Base-by-base conservation (phyloP, 805 yeast genomes). In the Suhomyces canberraensis region DNA sequence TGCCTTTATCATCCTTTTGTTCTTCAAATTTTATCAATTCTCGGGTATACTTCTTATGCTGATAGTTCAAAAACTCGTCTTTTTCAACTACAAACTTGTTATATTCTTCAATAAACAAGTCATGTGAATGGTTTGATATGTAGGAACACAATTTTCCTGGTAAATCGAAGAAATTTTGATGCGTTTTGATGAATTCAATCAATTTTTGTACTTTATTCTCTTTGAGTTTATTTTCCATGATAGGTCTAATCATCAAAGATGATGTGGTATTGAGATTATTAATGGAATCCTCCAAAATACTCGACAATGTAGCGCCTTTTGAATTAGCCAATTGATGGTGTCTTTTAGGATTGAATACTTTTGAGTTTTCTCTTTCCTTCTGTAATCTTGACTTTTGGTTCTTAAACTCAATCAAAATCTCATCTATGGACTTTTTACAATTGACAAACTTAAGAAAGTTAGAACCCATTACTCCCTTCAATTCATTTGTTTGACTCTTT, bases 341-440 rank as follows among this genome's bases (percentile, higher is more conserved):
- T 44, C 29, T 46, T 13, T 52, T 47, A 0, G 74, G 73, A 36
- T 68, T 62, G 45, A 66, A 68, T 13, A 66, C 64, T 37, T 55
- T 55, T 14, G 58, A 45, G 34, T 48, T 58, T 14, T 61, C 71
- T 29, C 57, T 36, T 27, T 63, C 70, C 36, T 51, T 48, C 40
- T 64, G 71, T 4, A 64, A 58, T 27, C 45, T 44, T 4, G 69
- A 57, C 45, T 64, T 65, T 54, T 46, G 60, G 16, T 46, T 43
- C 39, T 59, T 59, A 46, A 67, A 68, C 6, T 53, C 54, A 11
- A 45, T 50, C 43, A 68, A 49, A 3, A 60, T 53, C n/a, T 58
- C 58, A 43, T 68, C 74, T n/a, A 68, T 65, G 4, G 64, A 49
- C 31, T 51, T 48, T 36, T 68, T 68, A 42, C 69, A 61, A 36